Evolutionary conservation across 768 basidiomycete genomes (phyloP).

Genomic region (Xerocomus spinulosus): DNA sequence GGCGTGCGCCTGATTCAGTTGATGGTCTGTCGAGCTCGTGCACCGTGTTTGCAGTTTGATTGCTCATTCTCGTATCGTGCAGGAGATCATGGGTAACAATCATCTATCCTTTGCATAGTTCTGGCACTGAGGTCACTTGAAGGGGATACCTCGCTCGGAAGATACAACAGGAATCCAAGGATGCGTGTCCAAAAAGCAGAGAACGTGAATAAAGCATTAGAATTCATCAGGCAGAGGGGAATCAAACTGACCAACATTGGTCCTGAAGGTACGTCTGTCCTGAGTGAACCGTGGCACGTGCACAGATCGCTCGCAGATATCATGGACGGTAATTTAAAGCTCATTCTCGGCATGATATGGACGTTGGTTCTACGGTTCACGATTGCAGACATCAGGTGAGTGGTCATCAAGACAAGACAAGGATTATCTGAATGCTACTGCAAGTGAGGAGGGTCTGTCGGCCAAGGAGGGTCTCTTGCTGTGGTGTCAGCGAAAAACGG

Average conservation of each 20-base stretch:
- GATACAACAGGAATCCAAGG: conserved; percentile 84
- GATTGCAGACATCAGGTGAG: conserved; percentile 95
- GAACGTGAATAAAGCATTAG: conserved; percentile 94
- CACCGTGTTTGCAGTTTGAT: neutral
- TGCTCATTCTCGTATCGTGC: conserved; percentile 4
- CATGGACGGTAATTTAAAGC: conserved; percentile 97
- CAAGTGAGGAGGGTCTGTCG: conserved; percentile 95
- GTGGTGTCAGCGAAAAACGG: conserved; percentile 98
- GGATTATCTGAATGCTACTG: conserved; percentile 9
- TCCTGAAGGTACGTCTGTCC: conserved; percentile 65
- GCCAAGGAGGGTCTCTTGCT: conserved; percentile 95
- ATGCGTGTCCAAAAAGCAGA: conserved; percentile 97
- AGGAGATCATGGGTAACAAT: conserved; percentile 93
- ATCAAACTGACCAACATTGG: conserved; percentile 98
- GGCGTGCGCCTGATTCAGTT: conserved; percentile 94
- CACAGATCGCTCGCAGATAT: conserved; percentile 59
- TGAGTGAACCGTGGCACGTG: neutral
- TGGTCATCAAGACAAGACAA: conserved; percentile 6
- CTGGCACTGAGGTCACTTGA: conserved; percentile 7
- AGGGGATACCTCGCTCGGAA: conserved; percentile 91
- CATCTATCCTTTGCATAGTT: conserved; percentile 1
- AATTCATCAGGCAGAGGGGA: conserved; percentile 90
- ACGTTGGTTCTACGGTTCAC: conserved; percentile 95
- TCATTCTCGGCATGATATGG: conserved; percentile 99
- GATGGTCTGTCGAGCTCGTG: conserved; percentile 51